Base-by-base conservation (phyloP, 1,284 basidiomycete genomes). In the Malassezia sp. region DNA sequence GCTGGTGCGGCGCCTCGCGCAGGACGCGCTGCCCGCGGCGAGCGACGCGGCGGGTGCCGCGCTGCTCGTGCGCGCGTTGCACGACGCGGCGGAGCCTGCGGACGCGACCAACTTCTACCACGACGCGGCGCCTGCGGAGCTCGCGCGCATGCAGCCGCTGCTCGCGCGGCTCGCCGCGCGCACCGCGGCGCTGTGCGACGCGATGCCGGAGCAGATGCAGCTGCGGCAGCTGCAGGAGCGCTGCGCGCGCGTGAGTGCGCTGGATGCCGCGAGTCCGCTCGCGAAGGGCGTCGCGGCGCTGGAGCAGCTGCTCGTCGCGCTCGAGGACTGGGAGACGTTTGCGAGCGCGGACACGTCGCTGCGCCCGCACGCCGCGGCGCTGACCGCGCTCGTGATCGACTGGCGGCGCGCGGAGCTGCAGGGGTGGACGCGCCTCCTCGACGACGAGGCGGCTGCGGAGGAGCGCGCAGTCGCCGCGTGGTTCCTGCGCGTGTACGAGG, bases 151-250 rank as follows among this genome's bases (percentile, higher is more conserved):
- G 15, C 56, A 52, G 3, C 42, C 43, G 4, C 52, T 70, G 29
- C 56, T 67, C 14, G 35, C 50, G 17, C 52, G 48, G 14, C 49
- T 70, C 15, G 49, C 50, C 6, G 30, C 20, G 5, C 56, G 57
- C 4, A 49, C 67, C n/a, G 37, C 30, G 4, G 49, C 11, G 5
- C 75, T 96, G 18, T 77, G 84, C 29, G 71, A 74, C 49, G 83
- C 89, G 57, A 96, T 88, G 88, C 91, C 93, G 0, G 93, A 97
- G 56, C 93, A 97, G 70, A 88, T 91, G 82, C 87, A 95, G 5
- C 75, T 96, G 24, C 84, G 83, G 44, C 83, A 95, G 70, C 77
- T 99, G 35, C 74, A 76, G 21, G 79, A 79, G 45, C 83, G 85
- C 20, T 90, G 85, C 61, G 77, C 83, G 28, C 73, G 75, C 5